Evolutionary conservation across 352 stramenopile species (phyloP).

Genomic region (Halophytophthora batemanensis): DNA sequence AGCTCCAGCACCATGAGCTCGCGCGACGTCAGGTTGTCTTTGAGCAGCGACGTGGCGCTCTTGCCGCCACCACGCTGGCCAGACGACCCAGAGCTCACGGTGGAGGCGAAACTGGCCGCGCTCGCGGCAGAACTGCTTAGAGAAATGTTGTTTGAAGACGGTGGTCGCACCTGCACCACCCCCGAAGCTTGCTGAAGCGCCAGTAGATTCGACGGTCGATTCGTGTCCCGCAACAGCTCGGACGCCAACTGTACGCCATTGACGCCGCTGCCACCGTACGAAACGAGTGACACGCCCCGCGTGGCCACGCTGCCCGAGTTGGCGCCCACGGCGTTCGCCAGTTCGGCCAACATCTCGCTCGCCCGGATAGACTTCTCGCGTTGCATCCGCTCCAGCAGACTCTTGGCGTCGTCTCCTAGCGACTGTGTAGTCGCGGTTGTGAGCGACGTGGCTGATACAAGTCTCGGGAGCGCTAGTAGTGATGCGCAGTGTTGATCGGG

Average conservation of each 20-base stretch:
- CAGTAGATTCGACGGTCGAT: constrained; percentile 65
- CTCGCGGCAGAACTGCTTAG: constrained; percentile 21
- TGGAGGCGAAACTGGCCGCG: constrained; percentile 31
- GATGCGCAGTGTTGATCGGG: constrained; percentile 83
- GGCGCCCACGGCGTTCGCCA: constrained; percentile 73
- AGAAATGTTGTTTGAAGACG: constrained; percentile 25
- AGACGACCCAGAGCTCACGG: neutral
- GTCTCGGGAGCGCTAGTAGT: constrained; percentile 68
- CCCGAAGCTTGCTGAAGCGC: constrained; percentile 38
- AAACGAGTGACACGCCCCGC: constrained; percentile 71
- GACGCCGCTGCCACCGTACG: constrained; percentile 74
- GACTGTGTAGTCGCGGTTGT: constrained; percentile 70
- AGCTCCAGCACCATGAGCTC: constrained; percentile 86
- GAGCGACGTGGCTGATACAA: constrained; percentile 78
- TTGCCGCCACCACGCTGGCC: constrained; percentile 24
- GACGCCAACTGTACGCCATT: constrained; percentile 88
- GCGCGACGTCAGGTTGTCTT: constrained; percentile 75
- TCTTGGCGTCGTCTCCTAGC: constrained; percentile 68
- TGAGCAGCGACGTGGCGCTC: constrained; percentile 34
- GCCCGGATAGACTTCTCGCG: constrained; percentile 85
- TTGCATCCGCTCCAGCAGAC: constrained; percentile 66
- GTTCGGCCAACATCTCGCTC: constrained; percentile 80
- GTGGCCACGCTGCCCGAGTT: constrained; percentile 72
- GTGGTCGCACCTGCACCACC: constrained; percentile 31
- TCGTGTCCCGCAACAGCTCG: constrained; percentile 84